Conservation (phyloP, 1,284 basidiomycete genomes). For the Fomes fomentarius region DNA sequence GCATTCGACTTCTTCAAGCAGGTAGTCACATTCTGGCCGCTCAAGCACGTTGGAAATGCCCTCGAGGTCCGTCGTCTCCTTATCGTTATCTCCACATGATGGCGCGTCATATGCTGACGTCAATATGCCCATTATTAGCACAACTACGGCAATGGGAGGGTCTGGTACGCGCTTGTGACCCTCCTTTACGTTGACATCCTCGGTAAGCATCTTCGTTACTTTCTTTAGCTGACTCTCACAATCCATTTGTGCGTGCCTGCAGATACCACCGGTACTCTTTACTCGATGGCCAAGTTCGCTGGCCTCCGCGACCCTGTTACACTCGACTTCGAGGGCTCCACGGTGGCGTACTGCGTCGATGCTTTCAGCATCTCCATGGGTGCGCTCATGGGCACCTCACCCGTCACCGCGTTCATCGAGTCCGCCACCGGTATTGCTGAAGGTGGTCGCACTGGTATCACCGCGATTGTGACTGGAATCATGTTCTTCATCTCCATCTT, state of each 20-base stretch:
- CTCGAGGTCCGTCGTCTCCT: slow-evolving; percentile 56
- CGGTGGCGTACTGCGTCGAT: slow-evolving; percentile 84
- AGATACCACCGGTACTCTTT: slow-evolving; percentile 67
- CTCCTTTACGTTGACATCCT: slow-evolving; percentile 92
- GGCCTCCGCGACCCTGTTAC: slow-evolving; percentile 85
- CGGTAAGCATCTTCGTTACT: slow-evolving; percentile 44
- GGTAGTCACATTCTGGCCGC: slow-evolving; percentile 77
- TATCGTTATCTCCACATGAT: not conserved
- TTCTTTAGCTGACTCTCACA: not conserved
- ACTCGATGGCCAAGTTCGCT: slow-evolving; percentile 93
- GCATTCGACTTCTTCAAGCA: slow-evolving; percentile 89
- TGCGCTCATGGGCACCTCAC: slow-evolving; percentile 83
- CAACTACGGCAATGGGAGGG: slow-evolving; percentile 66
- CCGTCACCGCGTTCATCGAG: slow-evolving; percentile 89
- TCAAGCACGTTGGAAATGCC: slow-evolving; percentile 63
- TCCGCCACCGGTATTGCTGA: slow-evolving; percentile 82
- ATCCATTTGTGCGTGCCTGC: not conserved
- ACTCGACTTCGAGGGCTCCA: slow-evolving; percentile 87
- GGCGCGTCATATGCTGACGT: not conserved
- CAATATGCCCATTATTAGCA: slow-evolving; percentile 39
- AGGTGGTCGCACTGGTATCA: slow-evolving; percentile 88
- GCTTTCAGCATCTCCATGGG: slow-evolving; percentile 84
- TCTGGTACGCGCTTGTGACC: slow-evolving; percentile 87
- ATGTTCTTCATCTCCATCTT: slow-evolving; percentile 88
- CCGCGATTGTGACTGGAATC: slow-evolving; percentile 75